Evolutionary conservation across 2,329 filamentous ascomycete genomes (phyloP).

Genomic region (Xylariaceae sp.): DNA sequence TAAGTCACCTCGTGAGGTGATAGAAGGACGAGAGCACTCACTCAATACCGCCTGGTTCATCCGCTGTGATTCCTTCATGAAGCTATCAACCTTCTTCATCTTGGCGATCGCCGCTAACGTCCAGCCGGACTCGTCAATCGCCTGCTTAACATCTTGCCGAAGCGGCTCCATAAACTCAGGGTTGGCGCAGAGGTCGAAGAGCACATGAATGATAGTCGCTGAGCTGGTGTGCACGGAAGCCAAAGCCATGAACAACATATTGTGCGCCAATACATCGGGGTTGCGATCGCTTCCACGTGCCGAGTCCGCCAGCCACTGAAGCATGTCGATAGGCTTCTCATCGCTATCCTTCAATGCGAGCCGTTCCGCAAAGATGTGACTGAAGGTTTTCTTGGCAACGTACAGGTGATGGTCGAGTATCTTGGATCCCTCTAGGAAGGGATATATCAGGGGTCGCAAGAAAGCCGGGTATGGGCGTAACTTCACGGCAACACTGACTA

Average conservation of each 20-base stretch:
- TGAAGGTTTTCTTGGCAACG: constrained; percentile 29
- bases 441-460: constrained; percentile 25
- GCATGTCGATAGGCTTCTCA: constrained; percentile 29
- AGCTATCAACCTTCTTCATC: constrained; percentile 31
- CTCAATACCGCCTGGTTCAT: constrained; percentile 31
- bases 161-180: constrained; percentile 27
- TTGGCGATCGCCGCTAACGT: constrained; percentile 28
- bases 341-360: constrained; percentile 21
- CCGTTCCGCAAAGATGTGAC: constrained; percentile 29
- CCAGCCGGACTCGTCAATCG: constrained; percentile 28
- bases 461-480: constrained; percentile 30
- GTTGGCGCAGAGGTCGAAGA: constrained; percentile 29
- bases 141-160: constrained; percentile 26
- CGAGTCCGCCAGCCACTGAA: constrained; percentile 30
- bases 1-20: not conserved
- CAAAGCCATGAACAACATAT: constrained; percentile 30
- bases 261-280: constrained; percentile 28
- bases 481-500: constrained; percentile 28
- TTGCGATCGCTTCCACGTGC: constrained; percentile 26
- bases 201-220: constrained; percentile 28
- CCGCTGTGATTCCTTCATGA: constrained; percentile 32
- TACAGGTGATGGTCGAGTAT: constrained; percentile 25
- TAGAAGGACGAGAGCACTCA: constrained; percentile 10
- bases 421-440: constrained; percentile 28
- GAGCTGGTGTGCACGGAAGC: constrained; percentile 30